Percentiles rank a stretch among this genome's conserved stretches.
phyloP scores from a whole-genome alignment of 352 stramenopile genomes.

The Globisporangium irregulare region DNA sequence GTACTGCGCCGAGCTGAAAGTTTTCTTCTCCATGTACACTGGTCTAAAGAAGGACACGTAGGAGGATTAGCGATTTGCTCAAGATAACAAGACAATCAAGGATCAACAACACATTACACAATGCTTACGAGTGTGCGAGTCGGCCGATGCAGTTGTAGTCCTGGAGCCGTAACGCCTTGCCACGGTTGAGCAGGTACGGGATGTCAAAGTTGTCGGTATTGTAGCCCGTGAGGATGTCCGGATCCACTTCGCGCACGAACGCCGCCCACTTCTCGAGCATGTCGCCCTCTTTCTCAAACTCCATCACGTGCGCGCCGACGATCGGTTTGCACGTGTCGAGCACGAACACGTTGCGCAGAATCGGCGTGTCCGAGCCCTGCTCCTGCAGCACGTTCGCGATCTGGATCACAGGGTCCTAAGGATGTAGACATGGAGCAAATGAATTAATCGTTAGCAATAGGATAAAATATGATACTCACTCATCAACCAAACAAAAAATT shows the following conservation, averaged over 20 bases:
- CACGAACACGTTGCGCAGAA: constrained; percentile 97
- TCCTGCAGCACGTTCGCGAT: constrained; percentile 97
- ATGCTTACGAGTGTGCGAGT: constrained; percentile 78
- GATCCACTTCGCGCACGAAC: constrained; percentile 95
- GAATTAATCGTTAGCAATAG: background rate
- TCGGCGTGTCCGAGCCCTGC: constrained; percentile 57
- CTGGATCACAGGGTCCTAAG: constrained; percentile 98
- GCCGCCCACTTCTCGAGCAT: constrained; percentile 97
- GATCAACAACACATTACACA: background rate
- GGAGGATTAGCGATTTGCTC: background rate
- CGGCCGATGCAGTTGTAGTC: constrained; percentile 81
- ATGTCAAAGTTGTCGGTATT: constrained; percentile 99
- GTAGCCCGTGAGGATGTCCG: constrained; percentile 99
- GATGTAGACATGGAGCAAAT: background rate
- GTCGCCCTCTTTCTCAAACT: constrained; percentile 94
- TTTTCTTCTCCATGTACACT: constrained; percentile 96
- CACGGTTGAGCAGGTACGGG: constrained; percentile 98
- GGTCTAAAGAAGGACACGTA: constrained; percentile 19
- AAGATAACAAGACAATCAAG: background rate
- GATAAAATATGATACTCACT: background rate
- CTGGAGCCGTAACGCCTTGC: constrained; percentile 90
- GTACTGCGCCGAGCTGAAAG: constrained; percentile 97
- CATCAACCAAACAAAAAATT: background rate
- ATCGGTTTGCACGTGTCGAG: constrained; percentile 97
- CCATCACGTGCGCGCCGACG: constrained; percentile 97